Conservation (phyloP, 2,329 filamentous ascomycete genomes). For the Pseudogymnoascus sp. region DNA sequence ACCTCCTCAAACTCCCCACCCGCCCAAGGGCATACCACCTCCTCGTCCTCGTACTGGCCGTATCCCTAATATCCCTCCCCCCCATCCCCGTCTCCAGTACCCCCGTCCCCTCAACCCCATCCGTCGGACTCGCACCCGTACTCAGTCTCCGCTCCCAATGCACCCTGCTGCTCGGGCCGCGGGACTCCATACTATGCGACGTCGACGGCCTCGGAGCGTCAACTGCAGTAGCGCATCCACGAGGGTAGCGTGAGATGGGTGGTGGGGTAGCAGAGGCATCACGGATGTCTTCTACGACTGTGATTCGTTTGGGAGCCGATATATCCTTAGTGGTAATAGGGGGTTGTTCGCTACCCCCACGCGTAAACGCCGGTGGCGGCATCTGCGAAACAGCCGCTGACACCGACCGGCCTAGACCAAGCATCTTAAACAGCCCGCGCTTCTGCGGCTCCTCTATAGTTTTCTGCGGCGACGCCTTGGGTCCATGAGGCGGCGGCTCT, state of each 20-base stretch:
- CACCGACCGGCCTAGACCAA: background rate
- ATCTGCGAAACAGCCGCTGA: background rate
- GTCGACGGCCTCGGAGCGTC: background rate
- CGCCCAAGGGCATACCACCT: constrained; percentile 3
- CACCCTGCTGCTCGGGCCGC: background rate
- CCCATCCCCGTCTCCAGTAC: background rate
- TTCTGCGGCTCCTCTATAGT: background rate
- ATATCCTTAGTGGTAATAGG: background rate
- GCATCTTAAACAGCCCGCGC: background rate
- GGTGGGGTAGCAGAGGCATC: background rate
- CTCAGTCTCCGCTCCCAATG: background rate
- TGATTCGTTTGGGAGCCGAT: background rate
- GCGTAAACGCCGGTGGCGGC: background rate
- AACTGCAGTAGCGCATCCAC: background rate
- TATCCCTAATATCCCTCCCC: background rate
- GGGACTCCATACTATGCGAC: background rate
- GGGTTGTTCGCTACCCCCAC: background rate
- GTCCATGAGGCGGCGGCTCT: background rate
- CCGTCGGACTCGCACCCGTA: background rate
- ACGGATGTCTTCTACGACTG: background rate
- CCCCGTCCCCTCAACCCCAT: background rate
- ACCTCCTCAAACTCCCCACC: background rate
- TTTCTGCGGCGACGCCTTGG: background rate
- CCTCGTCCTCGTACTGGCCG: constrained; percentile 1
- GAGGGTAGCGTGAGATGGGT: background rate